phyloP scores from a whole-genome alignment of 768 basidiomycete genomes.

The Panellus pusillus region DNA sequence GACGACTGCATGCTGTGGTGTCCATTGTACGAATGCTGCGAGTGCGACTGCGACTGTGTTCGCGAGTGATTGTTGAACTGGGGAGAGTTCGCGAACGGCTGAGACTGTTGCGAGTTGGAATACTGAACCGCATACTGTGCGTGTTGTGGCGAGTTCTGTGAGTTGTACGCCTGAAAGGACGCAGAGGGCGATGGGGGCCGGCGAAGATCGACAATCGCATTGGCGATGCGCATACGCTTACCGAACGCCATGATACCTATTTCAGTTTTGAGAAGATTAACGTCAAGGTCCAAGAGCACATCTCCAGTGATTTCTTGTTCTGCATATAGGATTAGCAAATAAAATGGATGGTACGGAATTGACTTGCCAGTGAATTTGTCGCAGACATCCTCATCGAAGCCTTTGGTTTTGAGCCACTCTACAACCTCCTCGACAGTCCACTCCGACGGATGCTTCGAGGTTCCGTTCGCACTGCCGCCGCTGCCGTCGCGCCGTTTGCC shows the following conservation, averaged over 20 bases:
- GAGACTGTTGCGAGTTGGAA: constrained; percentile 26
- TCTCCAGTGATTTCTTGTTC: constrained; percentile 99
- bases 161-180: constrained; percentile 25
- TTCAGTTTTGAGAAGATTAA: constrained; percentile 87
- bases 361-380: constrained; percentile 82
- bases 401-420: constrained; percentile 81
- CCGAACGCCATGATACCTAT: constrained; percentile 94
- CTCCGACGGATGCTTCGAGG: constrained; percentile 53
- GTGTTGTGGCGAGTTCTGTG: constrained; percentile 27
- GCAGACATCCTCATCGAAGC: constrained; percentile 81
- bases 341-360: not conserved
- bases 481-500: constrained; percentile 21
- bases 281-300: constrained; percentile 91
- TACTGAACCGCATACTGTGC: constrained; percentile 33
- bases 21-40: constrained; percentile 46
- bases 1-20: constrained; percentile 24
- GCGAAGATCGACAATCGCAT: constrained; percentile 87
- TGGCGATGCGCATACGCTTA: constrained; percentile 89
- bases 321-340: constrained; percentile 30
- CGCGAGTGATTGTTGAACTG: constrained; percentile 35
- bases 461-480: constrained; percentile 31
- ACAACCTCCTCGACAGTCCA: constrained; percentile 91
- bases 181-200: constrained; percentile 54
- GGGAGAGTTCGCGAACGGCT: constrained; percentile 21
- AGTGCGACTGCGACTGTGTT: constrained; percentile 43